Evolutionary conservation across 441 rosid genomes (phyloP).

Genomic region (Mallotus repandus): DNA sequence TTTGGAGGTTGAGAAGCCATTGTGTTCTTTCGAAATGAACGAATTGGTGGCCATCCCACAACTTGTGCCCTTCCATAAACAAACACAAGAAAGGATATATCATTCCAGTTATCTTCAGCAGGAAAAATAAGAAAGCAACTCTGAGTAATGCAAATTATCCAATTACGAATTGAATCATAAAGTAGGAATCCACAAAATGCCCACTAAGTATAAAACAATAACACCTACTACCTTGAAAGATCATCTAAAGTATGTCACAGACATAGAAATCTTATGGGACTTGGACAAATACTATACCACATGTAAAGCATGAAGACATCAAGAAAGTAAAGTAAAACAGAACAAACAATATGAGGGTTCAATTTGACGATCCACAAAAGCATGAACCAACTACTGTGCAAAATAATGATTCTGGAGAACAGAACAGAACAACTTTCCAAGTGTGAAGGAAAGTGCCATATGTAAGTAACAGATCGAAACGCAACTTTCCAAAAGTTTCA

Average conservation of each 20-base stretch:
- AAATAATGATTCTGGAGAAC: background rate
- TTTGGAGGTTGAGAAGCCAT: constrained; percentile 58
- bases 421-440: background rate
- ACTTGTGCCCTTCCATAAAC: constrained; percentile 57
- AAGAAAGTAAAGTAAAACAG: constrained; percentile 1
- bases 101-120: background rate
- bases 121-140: background rate
- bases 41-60: constrained; percentile 87
- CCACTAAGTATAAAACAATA: background rate
- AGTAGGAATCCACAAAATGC: background rate
- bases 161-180: background rate
- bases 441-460: too few species aligned
- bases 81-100: constrained; percentile 7
- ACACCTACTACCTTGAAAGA: background rate
- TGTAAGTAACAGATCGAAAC: background rate
- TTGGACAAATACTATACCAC: background rate
- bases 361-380: background rate
- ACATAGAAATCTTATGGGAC: constrained; percentile 2
- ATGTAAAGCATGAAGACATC: background rate
- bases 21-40: constrained; percentile 73
- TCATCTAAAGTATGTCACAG: background rate
- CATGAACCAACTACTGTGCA: background rate
- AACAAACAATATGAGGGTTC: background rate
- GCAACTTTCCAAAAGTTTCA: background rate
- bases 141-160: background rate